Conservation (phyloP, 2,329 filamentous ascomycete species). For the Myriosclerotinia curreyana region DNA sequence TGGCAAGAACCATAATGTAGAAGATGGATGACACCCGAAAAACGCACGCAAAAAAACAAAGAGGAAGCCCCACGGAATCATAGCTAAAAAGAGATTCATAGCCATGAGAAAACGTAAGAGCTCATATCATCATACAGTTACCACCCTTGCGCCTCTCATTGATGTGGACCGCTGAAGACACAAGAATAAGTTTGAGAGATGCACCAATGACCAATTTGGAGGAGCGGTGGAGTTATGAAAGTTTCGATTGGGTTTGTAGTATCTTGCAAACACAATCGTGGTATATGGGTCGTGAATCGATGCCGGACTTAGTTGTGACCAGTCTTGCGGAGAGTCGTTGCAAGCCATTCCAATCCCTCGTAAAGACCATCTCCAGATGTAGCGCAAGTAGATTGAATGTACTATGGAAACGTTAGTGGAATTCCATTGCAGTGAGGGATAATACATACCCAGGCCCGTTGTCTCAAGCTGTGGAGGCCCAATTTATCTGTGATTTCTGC, state of each 20-base stretch:
- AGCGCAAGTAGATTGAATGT: slow-evolving; percentile 99
- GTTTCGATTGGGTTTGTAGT: slow-evolving; percentile 36
- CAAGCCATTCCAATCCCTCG: slow-evolving; percentile 95
- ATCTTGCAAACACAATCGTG: slow-evolving; percentile 34
- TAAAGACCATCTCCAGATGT: slow-evolving; percentile 99
- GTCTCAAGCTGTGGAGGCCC: slow-evolving; percentile 96
- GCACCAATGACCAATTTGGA: slow-evolving; percentile 37
- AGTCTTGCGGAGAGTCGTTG: slow-evolving; percentile 76
- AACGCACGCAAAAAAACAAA: slow-evolving; percentile 31
- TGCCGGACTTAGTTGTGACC: slow-evolving; percentile 55
- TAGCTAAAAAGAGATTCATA: slow-evolving; percentile 36
- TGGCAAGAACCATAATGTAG: slow-evolving; percentile 37
- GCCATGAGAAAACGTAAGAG: slow-evolving; percentile 33
- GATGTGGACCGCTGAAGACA: slow-evolving; percentile 39
- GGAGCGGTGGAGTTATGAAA: slow-evolving; percentile 37
- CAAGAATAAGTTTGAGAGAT: slow-evolving; percentile 36
- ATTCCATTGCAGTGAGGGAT: background rate
- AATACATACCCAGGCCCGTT: slow-evolving; percentile 93
- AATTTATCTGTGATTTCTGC: slow-evolving; percentile 99
- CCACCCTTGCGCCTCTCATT: slow-evolving; percentile 41
- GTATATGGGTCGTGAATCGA: slow-evolving; percentile 15
- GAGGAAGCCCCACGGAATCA: slow-evolving; percentile 30
- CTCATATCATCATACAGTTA: slow-evolving; percentile 40
- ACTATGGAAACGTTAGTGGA: slow-evolving; percentile 53
- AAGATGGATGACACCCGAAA: slow-evolving; percentile 34